Evolutionary conservation across 345 rosid genomes (phyloP), one percentile per base, ranked within the genome.

Genomic region (Gossypium mustelinum): DNA sequence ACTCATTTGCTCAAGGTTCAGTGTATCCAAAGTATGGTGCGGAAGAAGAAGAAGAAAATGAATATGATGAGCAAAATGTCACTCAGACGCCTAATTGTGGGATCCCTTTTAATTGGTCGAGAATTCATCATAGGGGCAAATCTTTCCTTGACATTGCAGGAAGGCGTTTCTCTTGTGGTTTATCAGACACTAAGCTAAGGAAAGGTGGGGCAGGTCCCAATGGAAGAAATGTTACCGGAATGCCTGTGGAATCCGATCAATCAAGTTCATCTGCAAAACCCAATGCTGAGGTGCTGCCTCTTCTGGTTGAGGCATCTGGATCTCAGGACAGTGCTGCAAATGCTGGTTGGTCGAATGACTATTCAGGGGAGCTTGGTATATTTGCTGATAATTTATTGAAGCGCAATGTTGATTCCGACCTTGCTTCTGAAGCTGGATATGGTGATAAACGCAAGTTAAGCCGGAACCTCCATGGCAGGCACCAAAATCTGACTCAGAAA

Each of bases 81-180:
- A 78, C 77, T 9, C 74, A 82, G 72, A 92, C 81, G 79, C 98
- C 97, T 2, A 81, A 93, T 68, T 93, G 99, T 81, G 99, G 99
- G 57, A 85, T 96, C 60, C 98, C 97, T 1, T 96, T 90, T 87
- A 96, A 96, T 73, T 96, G 99, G 99, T 96, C 99, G 13, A 87
- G 97, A 76, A 93, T 96, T 79, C 99, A 96, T 81, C 84, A 89
- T 25, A 80, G 94, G 75, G 91, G 99, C 47, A 92, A 81, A 77
- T 93, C 82, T 18, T 84, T 96, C 76, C 87, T 93, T 9, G 98
- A 96, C 82, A 87, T 81, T 79, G 99, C 99, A 24, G 99, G 99
- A 43, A 82, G 97, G 83, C 91, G 97, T 81, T 87, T 96, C 45
- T 92, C 99, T 58, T 96, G 98, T 78, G 99, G 98, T 45, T 76